phyloP scores from a whole-genome alignment of 768 basidiomycete species.

The Lactarius hatsudake region DNA sequence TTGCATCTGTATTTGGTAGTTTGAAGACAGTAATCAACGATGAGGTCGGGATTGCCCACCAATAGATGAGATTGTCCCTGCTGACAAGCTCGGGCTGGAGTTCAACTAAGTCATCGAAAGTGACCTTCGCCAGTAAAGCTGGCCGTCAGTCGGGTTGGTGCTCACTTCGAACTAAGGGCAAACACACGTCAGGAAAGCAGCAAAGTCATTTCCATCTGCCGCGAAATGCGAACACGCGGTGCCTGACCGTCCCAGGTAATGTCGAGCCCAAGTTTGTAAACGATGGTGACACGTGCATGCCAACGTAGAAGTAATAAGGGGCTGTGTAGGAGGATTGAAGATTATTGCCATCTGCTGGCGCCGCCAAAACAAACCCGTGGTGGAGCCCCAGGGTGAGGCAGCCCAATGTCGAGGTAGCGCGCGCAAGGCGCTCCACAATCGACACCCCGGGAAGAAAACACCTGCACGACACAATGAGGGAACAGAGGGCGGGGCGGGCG shows the following conservation, averaged over 20 bases:
- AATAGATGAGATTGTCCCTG: neutral
- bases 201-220: conserved; percentile 10
- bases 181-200: conserved; percentile 8
- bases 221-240: conserved; percentile 14
- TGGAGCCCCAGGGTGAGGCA: conserved; percentile 16
- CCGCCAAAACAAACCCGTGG: conserved; percentile 16
- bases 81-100: conserved; percentile 6
- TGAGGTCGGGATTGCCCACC: no score
- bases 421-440: conserved; percentile 8
- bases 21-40: neutral
- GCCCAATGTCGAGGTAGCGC: neutral
- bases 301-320: conserved; percentile 12
- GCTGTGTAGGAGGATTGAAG: neutral
- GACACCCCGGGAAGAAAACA: neutral
- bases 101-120: neutral
- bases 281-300: neutral
- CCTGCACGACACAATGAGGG: conserved; percentile 5
- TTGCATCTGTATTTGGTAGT: conserved; percentile 8
- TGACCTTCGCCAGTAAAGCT: conserved; percentile 15
- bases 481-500: conserved; percentile 1
- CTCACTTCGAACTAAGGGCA: neutral
- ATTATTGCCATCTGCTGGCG: conserved; percentile 3
- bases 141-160: neutral
- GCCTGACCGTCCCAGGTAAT: conserved; percentile 2
- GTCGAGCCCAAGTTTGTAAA: neutral